phyloP scores from a whole-genome alignment of 495 filamentous ascomycete species.

The Penicillium crystallinum region DNA sequence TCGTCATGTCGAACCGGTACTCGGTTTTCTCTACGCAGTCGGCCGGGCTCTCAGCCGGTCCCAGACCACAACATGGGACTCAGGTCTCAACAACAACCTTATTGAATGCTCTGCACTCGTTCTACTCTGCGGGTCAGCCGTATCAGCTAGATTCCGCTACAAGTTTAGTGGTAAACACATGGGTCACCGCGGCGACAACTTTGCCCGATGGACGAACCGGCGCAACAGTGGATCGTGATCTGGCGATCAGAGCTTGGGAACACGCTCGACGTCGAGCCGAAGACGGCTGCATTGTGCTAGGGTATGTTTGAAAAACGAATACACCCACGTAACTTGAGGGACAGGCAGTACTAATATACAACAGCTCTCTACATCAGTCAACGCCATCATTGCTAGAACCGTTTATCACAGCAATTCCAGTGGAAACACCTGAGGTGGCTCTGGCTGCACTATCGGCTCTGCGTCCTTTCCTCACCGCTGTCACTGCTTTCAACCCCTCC shows the following conservation, averaged over 20 bases:
- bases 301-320: constrained; percentile 51
- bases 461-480: constrained; percentile 78
- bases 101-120: constrained; percentile 84
- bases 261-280: constrained; percentile 92
- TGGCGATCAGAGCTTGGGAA: constrained; percentile 88
- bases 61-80: constrained; percentile 59
- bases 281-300: constrained; percentile 87
- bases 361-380: constrained; percentile 80
- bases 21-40: constrained; percentile 82
- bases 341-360: neutral
- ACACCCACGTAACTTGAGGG: neutral
- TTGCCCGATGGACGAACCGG: constrained; percentile 62
- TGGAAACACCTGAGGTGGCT: constrained; percentile 66
- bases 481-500: constrained; percentile 85
- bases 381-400: constrained; percentile 79
- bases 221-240: constrained; percentile 71
- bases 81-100: constrained; percentile 91
- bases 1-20: constrained; percentile 71
- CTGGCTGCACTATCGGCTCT: constrained; percentile 73
- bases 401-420: constrained; percentile 73
- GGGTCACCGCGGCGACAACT: constrained; percentile 69
- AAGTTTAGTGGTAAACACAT: constrained; percentile 91
- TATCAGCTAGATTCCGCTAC: constrained; percentile 87
- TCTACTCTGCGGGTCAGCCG: constrained; percentile 74
- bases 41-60: constrained; percentile 46